Conservation (phyloP, 2,329 filamentous ascomycete genomes). For the Metarhizium robertsii region DNA sequence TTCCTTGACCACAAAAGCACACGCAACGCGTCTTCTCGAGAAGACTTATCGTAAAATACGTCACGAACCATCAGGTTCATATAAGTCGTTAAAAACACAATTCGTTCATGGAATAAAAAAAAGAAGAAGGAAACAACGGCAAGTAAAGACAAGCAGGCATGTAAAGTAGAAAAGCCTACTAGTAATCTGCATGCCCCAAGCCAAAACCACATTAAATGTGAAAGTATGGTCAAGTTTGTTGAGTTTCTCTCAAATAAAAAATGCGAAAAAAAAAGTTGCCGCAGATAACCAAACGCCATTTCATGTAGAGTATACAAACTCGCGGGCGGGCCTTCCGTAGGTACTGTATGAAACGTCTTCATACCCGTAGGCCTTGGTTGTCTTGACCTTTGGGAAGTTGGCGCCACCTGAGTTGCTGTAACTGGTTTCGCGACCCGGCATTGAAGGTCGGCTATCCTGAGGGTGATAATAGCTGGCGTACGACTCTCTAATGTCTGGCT, state of each 20-base stretch:
- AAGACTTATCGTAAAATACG: neutral
- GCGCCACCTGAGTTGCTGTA: conserved; percentile 17
- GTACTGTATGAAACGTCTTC: conserved; percentile 24
- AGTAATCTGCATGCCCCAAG: neutral
- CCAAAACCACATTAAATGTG: neutral
- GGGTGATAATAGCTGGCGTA: conserved; percentile 18
- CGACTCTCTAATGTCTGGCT: conserved; percentile 12
- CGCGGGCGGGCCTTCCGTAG: conserved; percentile 16
- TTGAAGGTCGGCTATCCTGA: conserved; percentile 19
- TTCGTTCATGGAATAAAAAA: neutral
- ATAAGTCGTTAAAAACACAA: conserved; percentile 3
- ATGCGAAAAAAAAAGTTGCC: neutral
- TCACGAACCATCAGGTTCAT: conserved; percentile 1
- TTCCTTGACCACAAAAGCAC: neutral
- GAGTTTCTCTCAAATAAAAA: neutral
- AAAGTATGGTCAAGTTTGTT: neutral
- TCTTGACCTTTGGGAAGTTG: conserved; percentile 24
- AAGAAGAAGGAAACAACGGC: neutral
- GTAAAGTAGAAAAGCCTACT: neutral
- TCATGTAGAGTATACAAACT: conserved; percentile 15
- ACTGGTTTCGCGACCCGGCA: conserved; percentile 20
- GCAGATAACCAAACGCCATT: conserved; percentile 6
- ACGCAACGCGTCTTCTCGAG: neutral
- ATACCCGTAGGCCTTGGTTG: conserved; percentile 18
- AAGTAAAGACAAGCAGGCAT: neutral